Conservation (phyloP, 1,284 basidiomycete species). For the Hortiboletus rubellus region DNA sequence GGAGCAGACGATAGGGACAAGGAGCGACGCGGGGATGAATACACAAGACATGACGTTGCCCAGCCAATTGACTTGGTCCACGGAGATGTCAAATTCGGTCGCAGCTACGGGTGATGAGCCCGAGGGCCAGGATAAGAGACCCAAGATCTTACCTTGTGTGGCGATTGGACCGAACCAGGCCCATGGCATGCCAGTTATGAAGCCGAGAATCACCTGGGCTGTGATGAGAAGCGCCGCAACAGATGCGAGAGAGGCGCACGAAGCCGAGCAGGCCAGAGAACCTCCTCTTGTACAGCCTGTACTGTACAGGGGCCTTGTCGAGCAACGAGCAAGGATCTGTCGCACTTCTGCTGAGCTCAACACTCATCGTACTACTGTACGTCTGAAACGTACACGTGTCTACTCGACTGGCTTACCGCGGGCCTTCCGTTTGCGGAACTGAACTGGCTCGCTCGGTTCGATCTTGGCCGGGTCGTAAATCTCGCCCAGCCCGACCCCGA, state of each 20-base stretch:
- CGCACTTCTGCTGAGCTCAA: too few species aligned
- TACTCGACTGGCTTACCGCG: background rate
- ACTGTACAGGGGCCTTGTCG: conserved; percentile 28
- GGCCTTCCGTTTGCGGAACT: conserved; percentile 26
- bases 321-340: background rate
- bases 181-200: conserved; percentile 63
- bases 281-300: conserved; percentile 64
- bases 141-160: conserved; percentile 49
- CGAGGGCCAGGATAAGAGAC: too few species aligned
- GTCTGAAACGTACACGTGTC: background rate
- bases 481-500: conserved; percentile 58
- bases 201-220: conserved; percentile 56
- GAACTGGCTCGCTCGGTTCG: conserved; percentile 15
- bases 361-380: background rate
- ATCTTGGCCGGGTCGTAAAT: conserved; percentile 62
- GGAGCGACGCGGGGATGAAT: conserved; percentile 60
- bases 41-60: conserved; percentile 63
- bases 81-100: conserved; percentile 57
- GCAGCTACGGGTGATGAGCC: conserved; percentile 43
- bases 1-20: conserved; percentile 56
- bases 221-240: background rate
- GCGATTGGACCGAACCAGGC: conserved; percentile 80
- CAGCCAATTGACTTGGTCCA: conserved; percentile 75
- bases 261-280: conserved; percentile 65
- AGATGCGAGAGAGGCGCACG: conserved; percentile 38